A percentile compares a stretch with the other conserved stretches of the same genome.
Conservation (phyloP, 2,329 filamentous ascomycete genomes). For the Trichoderma harzianum region DNA sequence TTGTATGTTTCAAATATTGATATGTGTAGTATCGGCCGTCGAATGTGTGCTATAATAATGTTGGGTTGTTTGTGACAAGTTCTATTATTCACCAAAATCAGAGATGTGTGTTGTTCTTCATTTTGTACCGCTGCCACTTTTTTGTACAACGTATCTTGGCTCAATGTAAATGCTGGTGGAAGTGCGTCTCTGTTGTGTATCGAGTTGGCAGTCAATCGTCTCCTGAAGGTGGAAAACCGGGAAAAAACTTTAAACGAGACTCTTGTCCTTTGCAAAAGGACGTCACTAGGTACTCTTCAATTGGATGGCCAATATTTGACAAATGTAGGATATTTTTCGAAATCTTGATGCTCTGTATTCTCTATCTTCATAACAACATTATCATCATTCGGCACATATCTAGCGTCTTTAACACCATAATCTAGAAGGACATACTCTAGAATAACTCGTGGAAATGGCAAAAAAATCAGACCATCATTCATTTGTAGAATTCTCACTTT, state of each 20-base stretch:
- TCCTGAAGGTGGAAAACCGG: neutral
- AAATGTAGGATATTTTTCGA: neutral
- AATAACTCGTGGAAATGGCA: neutral
- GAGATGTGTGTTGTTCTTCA: neutral
- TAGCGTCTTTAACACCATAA: neutral
- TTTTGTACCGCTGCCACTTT: neutral
- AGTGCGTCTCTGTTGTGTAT: too few species aligned
- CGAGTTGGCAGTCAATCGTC: neutral
- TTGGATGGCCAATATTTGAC: neutral
- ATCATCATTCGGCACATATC: neutral
- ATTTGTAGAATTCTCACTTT: neutral
- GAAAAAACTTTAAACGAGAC: neutral
- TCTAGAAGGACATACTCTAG: neutral
- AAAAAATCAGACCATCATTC: neutral
- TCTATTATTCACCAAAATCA: neutral
- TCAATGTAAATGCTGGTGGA: too few species aligned
- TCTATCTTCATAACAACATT: neutral
- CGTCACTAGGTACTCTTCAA: neutral
- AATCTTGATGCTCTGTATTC: neutral
- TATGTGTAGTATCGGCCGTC: neutral
- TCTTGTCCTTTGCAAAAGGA: neutral
- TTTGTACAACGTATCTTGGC: neutral
- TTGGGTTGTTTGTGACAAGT: neutral
- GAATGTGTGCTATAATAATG: too few species aligned
- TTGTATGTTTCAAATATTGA: neutral